phyloP scores from a whole-genome alignment of 768 basidiomycete species.

The Amanita pseudoporphyria region DNA sequence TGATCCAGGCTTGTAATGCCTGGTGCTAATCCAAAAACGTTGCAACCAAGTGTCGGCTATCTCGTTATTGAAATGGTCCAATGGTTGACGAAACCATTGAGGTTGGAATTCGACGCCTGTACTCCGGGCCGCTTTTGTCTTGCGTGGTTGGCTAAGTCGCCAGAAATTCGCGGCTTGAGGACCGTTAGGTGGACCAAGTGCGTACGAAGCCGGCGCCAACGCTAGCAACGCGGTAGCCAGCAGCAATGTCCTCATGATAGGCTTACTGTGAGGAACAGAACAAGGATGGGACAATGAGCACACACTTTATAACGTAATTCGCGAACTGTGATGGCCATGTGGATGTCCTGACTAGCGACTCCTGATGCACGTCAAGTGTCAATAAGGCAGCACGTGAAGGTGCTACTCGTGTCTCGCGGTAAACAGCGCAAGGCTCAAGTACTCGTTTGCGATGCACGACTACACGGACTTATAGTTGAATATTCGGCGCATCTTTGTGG shows the following conservation, averaged over 20 bases:
- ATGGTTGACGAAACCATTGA: constrained; percentile 72
- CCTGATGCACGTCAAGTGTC: too few relatives aligned
- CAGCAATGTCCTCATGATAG: neutral
- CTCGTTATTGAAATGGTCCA: constrained; percentile 67
- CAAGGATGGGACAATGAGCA: too few relatives aligned
- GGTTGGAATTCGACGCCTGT: constrained; percentile 43
- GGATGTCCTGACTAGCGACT: too few relatives aligned
- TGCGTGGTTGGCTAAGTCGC: constrained; percentile 31
- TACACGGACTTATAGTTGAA: too few relatives aligned
- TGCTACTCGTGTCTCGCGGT: too few relatives aligned
- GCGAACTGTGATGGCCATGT: too few relatives aligned
- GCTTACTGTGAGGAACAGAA: too few relatives aligned
- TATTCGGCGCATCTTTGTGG: too few relatives aligned
- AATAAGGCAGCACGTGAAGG: too few relatives aligned
- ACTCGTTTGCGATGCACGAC: too few relatives aligned
- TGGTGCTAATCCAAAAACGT: constrained; percentile 86
- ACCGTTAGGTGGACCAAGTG: constrained; percentile 20
- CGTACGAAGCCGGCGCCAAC: constrained; percentile 11
- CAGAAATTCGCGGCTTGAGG: constrained; percentile 61
- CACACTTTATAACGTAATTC: neutral
- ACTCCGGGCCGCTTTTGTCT: constrained; percentile 14
- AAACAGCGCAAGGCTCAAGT: too few relatives aligned
- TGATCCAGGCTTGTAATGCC: constrained; percentile 62
- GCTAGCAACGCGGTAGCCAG: neutral
- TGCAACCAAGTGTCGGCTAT: constrained; percentile 64